Percentiles rank a stretch among this genome's conserved stretches.
phyloP scores from a whole-genome alignment of 768 basidiomycete genomes.

The Boletus vinaceobasis region DNA sequence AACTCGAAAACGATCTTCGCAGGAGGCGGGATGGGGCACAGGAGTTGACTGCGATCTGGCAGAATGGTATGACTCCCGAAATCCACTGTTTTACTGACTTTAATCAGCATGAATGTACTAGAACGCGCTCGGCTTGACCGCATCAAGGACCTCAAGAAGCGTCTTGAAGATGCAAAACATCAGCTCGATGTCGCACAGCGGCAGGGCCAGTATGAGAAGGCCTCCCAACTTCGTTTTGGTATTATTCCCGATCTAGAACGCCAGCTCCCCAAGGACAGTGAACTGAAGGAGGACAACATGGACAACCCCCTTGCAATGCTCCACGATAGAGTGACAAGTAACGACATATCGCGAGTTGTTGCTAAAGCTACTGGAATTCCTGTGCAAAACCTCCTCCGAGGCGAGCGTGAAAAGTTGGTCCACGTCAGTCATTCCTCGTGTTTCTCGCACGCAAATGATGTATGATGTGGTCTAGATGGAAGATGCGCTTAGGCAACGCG shows the following conservation, averaged over 20 bases:
- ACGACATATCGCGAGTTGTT: constrained; percentile 85
- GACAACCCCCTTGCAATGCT: constrained; percentile 57
- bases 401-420: constrained; percentile 85
- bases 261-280: constrained; percentile 58
- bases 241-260: constrained; percentile 79
- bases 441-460: not conserved
- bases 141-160: constrained; percentile 69
- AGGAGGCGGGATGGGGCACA: constrained; percentile 61
- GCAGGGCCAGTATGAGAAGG: constrained; percentile 81
- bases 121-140: constrained; percentile 68
- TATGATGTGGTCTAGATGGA: constrained; percentile 66
- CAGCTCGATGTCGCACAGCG: constrained; percentile 87
- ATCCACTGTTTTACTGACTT: not conserved
- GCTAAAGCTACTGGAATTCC: constrained; percentile 90
- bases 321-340: constrained; percentile 84
- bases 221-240: constrained; percentile 78
- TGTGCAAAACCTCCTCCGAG: constrained; percentile 82
- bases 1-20: constrained; percentile 63
- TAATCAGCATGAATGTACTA: constrained; percentile 16
- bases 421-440: constrained; percentile 51
- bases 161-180: constrained; percentile 78
- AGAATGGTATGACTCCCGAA: constrained; percentile 46
- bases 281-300: constrained; percentile 41
- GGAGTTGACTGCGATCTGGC: constrained; percentile 64
- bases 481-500: constrained; percentile 62